A percentile compares a stretch with the other conserved stretches of the same genome.
Evolutionary conservation across 768 basidiomycete genomes (phyloP).

Genomic region (Chalciporus chontae): DNA sequence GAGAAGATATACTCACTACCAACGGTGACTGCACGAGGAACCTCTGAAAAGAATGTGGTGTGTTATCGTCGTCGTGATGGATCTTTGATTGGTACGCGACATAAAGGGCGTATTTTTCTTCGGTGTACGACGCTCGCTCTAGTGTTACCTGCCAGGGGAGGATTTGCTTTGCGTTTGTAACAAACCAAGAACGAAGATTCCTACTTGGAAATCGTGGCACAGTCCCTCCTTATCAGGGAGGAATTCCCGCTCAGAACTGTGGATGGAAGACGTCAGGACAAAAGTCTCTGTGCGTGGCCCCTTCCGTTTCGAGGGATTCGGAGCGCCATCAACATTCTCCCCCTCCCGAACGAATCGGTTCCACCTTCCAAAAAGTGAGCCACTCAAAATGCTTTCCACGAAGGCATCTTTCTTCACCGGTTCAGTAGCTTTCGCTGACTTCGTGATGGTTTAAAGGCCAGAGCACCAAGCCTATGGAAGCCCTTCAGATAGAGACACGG

Average conservation of each 20-base stretch:
- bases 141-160: constrained; percentile 53
- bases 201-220: constrained; percentile 60
- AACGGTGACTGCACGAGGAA: constrained; percentile 85
- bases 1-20: constrained; percentile 40
- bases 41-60: constrained; percentile 50
- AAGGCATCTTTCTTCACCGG: constrained; percentile 40
- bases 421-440: constrained; percentile 74
- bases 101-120: constrained; percentile 80
- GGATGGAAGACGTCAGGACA: constrained; percentile 47
- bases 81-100: constrained; percentile 73
- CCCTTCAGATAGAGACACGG: constrained; percentile 17
- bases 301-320: constrained; percentile 9
- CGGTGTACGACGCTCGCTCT: constrained; percentile 70
- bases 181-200: constrained; percentile 1
- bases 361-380: constrained; percentile 47
- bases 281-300: constrained; percentile 25
- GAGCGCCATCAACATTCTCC: constrained; percentile 25
- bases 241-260: constrained; percentile 49
- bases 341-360: constrained; percentile 62
- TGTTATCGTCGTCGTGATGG: constrained; percentile 63
- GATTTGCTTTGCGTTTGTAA: neutral
- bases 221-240: constrained; percentile 25
- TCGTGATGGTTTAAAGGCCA: constrained; percentile 63
- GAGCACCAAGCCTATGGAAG: constrained; percentile 56
- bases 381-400: neutral